A percentile compares a stretch with the other conserved stretches of the same genome.
phyloP scores from a whole-genome alignment of 2,329 filamentous ascomycete species.

The Boeremia lycopersici region DNA sequence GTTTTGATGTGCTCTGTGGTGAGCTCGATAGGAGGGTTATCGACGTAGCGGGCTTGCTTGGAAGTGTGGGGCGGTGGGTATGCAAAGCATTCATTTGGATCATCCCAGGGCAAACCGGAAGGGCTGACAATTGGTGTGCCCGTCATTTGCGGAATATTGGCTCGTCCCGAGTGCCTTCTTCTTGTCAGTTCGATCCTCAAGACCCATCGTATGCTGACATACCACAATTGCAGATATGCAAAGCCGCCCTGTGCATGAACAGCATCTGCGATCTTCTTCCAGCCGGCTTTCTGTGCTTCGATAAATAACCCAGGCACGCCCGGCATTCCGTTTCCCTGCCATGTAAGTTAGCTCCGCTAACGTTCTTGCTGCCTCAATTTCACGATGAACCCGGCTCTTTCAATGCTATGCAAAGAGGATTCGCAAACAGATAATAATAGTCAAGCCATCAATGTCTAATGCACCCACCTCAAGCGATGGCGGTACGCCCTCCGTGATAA shows the following conservation, averaged over 20 bases:
- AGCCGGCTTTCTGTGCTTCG: conserved; percentile 52
- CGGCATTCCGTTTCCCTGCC: conserved; percentile 39
- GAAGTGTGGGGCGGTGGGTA: conserved; percentile 34
- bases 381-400: not conserved
- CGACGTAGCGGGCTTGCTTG: conserved; percentile 41
- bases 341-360: conserved; percentile 15
- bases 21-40: conserved; percentile 41
- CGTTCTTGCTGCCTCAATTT: too few relatives aligned
- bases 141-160: conserved; percentile 48
- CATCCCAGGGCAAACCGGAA: conserved; percentile 55
- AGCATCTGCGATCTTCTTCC: conserved; percentile 55
- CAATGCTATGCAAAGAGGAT: not conserved
- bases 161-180: conserved; percentile 51
- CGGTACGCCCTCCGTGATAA: conserved; percentile 63
- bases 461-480: conserved; percentile 52
- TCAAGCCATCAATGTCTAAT: not conserved
- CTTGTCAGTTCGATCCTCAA: not conserved
- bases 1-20: conserved; percentile 54
- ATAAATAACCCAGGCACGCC: conserved; percentile 37
- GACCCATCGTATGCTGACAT: not conserved
- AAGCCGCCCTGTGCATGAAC: conserved; percentile 56
- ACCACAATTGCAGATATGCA: conserved; percentile 52
- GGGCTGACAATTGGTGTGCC: conserved; percentile 47
- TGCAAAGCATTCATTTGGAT: conserved; percentile 47
- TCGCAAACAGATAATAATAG: not conserved